A percentile compares a stretch with the other conserved stretches of the same genome.
These are phyloP conservation scores for Rhynchosporium secalis DNA, from an alignment of 2,329 filamentous ascomycete genomes.

Conservation along the genomic window DNA sequence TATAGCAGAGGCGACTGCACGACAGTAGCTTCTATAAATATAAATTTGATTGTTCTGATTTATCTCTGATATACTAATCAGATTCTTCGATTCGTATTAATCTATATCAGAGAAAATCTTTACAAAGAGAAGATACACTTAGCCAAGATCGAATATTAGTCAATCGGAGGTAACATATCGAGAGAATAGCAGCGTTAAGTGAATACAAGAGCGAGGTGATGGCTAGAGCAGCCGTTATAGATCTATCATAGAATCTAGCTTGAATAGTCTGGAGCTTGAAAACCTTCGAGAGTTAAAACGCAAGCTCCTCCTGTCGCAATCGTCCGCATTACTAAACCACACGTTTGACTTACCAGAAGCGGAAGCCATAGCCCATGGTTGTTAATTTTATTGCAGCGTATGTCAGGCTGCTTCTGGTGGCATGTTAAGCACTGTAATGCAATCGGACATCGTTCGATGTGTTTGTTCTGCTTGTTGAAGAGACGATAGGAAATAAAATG, in stretches of 20 bases:
- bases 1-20: no score
- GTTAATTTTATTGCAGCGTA: not conserved
- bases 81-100: no score
- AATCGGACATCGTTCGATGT: not conserved
- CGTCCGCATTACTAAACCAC: not conserved
- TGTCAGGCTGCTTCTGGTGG: not conserved
- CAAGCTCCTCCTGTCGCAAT: not conserved
- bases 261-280: not conserved
- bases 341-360: not conserved
- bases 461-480: not conserved
- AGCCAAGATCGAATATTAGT: no score
- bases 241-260: not conserved
- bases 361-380: not conserved
- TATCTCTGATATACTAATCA: no score
- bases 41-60: no score
- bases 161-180: conserved; percentile 2
- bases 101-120: no score
- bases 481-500: not conserved
- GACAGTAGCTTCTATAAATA: no score
- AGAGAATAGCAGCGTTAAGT: conserved; percentile 25
- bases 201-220: conserved; percentile 16
- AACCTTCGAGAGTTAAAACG: not conserved
- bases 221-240: conserved; percentile 2
- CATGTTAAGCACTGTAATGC: not conserved
- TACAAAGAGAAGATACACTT: no score